Percentiles rank a stretch among this genome's conserved stretches.
Evolutionary conservation across 2,329 filamentous ascomycete genomes (phyloP).

Genomic region (Exophiala lecanii-corni): DNA sequence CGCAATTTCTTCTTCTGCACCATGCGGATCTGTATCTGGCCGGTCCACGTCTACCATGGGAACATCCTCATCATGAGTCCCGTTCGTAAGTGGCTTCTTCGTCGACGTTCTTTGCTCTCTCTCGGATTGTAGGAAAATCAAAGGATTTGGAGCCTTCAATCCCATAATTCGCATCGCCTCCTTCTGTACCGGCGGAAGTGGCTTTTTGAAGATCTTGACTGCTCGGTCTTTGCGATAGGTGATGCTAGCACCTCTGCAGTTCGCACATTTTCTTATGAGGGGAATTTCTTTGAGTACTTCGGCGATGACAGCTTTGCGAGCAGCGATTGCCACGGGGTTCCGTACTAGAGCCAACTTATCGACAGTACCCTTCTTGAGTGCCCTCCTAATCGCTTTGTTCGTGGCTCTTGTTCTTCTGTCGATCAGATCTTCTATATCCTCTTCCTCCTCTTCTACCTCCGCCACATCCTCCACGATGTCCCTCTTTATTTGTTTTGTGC

Average conservation of each 20-base stretch:
- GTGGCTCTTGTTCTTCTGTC: slow-evolving; percentile 64
- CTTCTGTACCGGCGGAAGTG: slow-evolving; percentile 65
- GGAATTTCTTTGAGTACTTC: slow-evolving; percentile 74
- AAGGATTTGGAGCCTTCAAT: slow-evolving; percentile 65
- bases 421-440: slow-evolving; percentile 49
- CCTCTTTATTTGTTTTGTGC: slow-evolving; percentile 6
- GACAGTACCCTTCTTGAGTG: slow-evolving; percentile 36
- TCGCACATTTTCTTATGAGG: slow-evolving; percentile 64
- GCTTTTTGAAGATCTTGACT: slow-evolving; percentile 89
- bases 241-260: slow-evolving; percentile 66
- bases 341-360: slow-evolving; percentile 56
- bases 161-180: slow-evolving; percentile 66
- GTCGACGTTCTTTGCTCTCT: slow-evolving; percentile 39
- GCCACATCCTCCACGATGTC: slow-evolving; percentile 20
- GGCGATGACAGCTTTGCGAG: slow-evolving; percentile 70
- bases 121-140: slow-evolving; percentile 54
- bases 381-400: slow-evolving; percentile 62
- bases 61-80: slow-evolving; percentile 45
- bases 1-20: slow-evolving; percentile 56
- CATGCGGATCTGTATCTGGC: slow-evolving; percentile 50
- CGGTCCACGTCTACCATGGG: slow-evolving; percentile 38
- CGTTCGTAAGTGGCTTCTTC: slow-evolving; percentile 22
- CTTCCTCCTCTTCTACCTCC: slow-evolving; percentile 50
- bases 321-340: slow-evolving; percentile 76
- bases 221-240: slow-evolving; percentile 83